phyloP scores from a whole-genome alignment of 306 rosid species.

The Neltuma alba region DNA sequence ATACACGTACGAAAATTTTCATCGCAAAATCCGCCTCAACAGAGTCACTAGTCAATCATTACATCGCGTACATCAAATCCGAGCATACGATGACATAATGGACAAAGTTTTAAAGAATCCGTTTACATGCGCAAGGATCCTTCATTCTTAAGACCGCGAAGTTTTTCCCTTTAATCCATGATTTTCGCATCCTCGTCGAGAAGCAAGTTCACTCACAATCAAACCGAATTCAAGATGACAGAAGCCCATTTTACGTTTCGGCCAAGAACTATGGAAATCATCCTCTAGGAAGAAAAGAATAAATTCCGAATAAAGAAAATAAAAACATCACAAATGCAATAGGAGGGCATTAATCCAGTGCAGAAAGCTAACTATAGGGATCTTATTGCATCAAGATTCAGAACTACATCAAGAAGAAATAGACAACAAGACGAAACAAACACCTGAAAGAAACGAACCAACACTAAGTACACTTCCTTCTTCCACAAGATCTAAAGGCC shows the following conservation, averaged over 20 bases:
- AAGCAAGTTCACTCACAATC: neutral
- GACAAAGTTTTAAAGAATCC: neutral
- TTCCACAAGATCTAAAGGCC: neutral
- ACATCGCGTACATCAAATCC: too few relatives aligned
- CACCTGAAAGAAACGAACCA: neutral
- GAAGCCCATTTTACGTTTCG: neutral
- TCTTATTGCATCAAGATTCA: constrained; percentile 25
- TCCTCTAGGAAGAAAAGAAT: neutral
- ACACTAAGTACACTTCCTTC: neutral
- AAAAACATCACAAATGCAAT: neutral
- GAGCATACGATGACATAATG: too few relatives aligned
- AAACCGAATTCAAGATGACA: neutral
- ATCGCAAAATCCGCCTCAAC: neutral
- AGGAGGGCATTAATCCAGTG: neutral
- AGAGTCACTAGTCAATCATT: neutral
- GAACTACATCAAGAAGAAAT: constrained; percentile 22
- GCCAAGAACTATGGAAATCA: neutral
- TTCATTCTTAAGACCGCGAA: neutral
- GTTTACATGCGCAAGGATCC: neutral
- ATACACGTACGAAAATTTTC: neutral
- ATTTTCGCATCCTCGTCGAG: neutral
- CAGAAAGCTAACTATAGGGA: neutral
- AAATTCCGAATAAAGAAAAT: neutral
- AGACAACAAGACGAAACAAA: neutral
- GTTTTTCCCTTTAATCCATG: too few relatives aligned